Evolutionary conservation across 805 yeast species (phyloP), one percentile per base, ranked within the genome.

Genomic region (Monosporozyma aerobia): DNA sequence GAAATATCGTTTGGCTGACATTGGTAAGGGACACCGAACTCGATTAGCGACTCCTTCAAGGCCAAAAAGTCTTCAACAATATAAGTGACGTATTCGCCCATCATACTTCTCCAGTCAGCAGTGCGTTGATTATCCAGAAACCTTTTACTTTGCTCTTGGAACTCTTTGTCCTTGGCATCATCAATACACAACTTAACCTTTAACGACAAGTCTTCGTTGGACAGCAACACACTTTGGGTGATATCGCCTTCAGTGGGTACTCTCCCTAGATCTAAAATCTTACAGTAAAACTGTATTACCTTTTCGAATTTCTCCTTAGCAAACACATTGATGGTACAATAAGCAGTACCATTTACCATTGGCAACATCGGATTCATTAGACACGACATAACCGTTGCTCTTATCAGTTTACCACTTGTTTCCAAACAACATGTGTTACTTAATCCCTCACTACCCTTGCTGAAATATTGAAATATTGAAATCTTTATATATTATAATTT

Each of bases 1-100:
- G 79, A 79, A 52, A 83, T 71, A 47, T 81, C 87, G 54, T 82
- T 81, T 3, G 97, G 96, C 59, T 76, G 72, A 27, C 79, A 74
- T 65, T 83, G 90, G 52, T 70, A 72, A 8, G 75, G 69, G 0
- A 69, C 60, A 5, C 59, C 57, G 10, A 61, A 56, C 45, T 51
- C 57, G 25, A 55, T 58, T 43, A 63, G 59, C 44, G 61, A 51
- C 32, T 61, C 59, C 41, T 59, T 60, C 22, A 61, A 56, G 3
- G 59, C 51, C 3, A 51, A 50, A 41, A 63, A 63, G 25, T 70
- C 59, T 1, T 63, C 61, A 7, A 70, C 63, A 48, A 58, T 63
- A 53, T 68, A 67, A 5, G 70, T 73, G 29, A 77, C 60, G 35
- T 59, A 58, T 13, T 70, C 64, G 27, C 74, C 60, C 54, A 72